phyloP scores from a whole-genome alignment of 352 stramenopile genomes.

The Globisporangium recalcitrans region DNA sequence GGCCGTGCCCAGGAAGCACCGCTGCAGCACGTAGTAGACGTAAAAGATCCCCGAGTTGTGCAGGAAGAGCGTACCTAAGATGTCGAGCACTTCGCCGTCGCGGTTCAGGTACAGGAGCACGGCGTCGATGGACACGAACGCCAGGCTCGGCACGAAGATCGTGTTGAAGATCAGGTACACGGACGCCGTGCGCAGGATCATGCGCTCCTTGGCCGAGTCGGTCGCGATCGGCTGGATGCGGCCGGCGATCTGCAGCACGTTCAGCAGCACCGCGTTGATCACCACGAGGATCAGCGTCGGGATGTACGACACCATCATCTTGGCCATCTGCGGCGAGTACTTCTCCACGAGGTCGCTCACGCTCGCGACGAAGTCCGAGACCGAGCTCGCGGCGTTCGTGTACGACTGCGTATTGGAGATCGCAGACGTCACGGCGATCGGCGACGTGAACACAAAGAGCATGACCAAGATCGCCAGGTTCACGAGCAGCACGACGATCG shows the following conservation, averaged over 20 bases:
- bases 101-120: constrained; percentile 72
- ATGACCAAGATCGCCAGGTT: constrained; percentile 74
- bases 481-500: constrained; percentile 57
- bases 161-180: constrained; percentile 88
- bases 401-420: constrained; percentile 70
- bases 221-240: constrained; percentile 82
- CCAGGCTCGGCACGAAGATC: constrained; percentile 80
- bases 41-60: constrained; percentile 89
- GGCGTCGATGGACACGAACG: constrained; percentile 84
- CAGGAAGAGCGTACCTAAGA: constrained; percentile 79
- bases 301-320: constrained; percentile 73
- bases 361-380: constrained; percentile 63
- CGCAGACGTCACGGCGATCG: constrained; percentile 75
- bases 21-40: constrained; percentile 84
- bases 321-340: constrained; percentile 76
- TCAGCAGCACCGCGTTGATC: constrained; percentile 84
- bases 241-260: constrained; percentile 73
- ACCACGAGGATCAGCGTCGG: constrained; percentile 84
- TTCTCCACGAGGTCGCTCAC: constrained; percentile 51
- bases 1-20: constrained; percentile 72
- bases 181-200: constrained; percentile 71
- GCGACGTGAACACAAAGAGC: constrained; percentile 79
- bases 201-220: constrained; percentile 79
- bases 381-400: constrained; percentile 47
- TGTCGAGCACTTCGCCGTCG: constrained; percentile 70